Evolutionary conservation across 768 basidiomycete species (phyloP), one percentile per base, ranked within the genome.

Genomic region (Cyathus striatus): DNA sequence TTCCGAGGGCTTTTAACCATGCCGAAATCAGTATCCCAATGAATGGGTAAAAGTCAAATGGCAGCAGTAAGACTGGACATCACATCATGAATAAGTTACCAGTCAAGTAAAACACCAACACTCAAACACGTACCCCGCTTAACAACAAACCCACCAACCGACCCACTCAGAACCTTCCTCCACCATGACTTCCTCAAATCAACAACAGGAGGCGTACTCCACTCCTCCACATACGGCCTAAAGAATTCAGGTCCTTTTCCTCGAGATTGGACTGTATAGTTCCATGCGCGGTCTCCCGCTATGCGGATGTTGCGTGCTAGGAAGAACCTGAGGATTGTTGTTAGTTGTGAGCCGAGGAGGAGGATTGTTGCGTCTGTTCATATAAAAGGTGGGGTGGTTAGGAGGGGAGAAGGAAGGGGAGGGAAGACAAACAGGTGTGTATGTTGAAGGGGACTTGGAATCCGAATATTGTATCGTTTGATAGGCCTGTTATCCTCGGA

Each of bases 161-260:
- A 65, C 42, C 64, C 67, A 38, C 57, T 67, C 24, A 70, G 50
- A 57, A 57, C 64, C 42, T 60, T 59, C 34, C 63, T 54, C 40
- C 63, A 41, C 13, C 60, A 53, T 13, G 48, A 55, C 44, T 62
- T 54, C 52, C 53, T 51, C 35, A 47, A 20, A 9, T 62, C 51
- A 4, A 75, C 59, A 1, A 51, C 50, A 0, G 78, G 82, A 0
- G 86, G 86, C 2, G 64, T 55, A 20, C 81, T 73, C 86, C 85
- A 88, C 60, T 91, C 90, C 56, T 93, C 85, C 0, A 86, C 78
- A 47, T 90, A 90, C 0, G 81, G 78, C 45, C 74, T 70, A 90
- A 90, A 97, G 65, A 94, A 95, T 6, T 86, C 81, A 0, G 73
- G 65, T 0, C 83, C 81, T 52, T 95, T 95, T 10, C 84, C 84